Evolutionary conservation across 331 rosid species (phyloP), one percentile per base, ranked within the genome.

Genomic region (Malus hybrid): DNA sequence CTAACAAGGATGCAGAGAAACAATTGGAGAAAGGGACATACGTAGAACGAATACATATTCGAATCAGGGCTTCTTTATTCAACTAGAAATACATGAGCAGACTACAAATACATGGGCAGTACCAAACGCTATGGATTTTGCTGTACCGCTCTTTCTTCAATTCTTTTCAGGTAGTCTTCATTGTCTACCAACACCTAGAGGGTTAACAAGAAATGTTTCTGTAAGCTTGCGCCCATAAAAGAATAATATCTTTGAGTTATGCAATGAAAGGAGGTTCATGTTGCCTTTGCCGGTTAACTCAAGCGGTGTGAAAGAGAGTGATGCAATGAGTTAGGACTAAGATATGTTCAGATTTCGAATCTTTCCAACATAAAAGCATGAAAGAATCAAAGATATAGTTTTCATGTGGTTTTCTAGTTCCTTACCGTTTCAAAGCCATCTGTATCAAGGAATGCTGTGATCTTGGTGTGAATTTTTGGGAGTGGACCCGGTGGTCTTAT

Each of bases 161-260:
- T 8, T 28, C 44, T 12, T 46, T 42, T 20, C 50, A 56, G 79
- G 34, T 56, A 76, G 57, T 67, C 67, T 56, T 67, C 64, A 50
- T 67, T 68, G 75, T 79, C 56, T 26, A 76, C 68, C 74, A 76
- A 68, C 36, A 67, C 79, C 74, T 76, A 20, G 1, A 16, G 55
- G 13, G 42, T 70, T 13, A 56, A 10, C 29, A 30, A 6, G 16
- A 19, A 62, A 62, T 14, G 19, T 14, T 14, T 62, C n/a, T 62
- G 66, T 62, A 62, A 26, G 36, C 39, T 62, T 62, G 50, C 50
- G 50, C 5, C 50, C 50, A 11, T 44, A 44, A 44, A 44, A 44
- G 10, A 44, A 3, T 3, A 44, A 7, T 5, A 44, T 44, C 50
- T 42, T 3, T 44, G 50, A 44, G 15, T 44, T 44, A 26, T 22